Conservation (phyloP, 495 filamentous ascomycete species). For the Staphylotrichum tortipilum region DNA sequence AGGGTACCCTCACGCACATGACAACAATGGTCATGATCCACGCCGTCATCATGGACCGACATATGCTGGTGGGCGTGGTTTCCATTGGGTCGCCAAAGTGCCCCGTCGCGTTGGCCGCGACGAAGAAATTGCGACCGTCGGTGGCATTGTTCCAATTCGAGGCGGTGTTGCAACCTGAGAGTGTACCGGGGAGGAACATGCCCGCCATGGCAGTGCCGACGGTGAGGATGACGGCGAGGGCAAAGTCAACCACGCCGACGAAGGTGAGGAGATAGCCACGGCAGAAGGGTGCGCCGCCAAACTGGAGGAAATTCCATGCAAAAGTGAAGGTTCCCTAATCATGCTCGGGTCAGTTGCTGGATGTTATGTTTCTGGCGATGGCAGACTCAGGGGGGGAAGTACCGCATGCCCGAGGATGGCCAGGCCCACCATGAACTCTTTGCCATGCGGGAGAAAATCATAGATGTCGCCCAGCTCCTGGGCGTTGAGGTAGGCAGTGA, state of each 20-base stretch:
- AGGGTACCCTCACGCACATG: not conserved
- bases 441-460: not conserved
- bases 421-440: not conserved
- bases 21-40: not conserved
- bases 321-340: not conserved
- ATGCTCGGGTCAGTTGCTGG: too few relatives aligned
- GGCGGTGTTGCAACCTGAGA: not conserved
- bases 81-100: not conserved
- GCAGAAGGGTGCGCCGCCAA: not conserved
- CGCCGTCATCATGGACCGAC: not conserved
- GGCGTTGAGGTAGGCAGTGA: not conserved
- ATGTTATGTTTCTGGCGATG: too few relatives aligned
- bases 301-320: conserved; percentile 3
- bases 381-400: not conserved
- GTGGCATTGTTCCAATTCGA: conserved; percentile 2
- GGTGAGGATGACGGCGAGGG: not conserved
- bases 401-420: not conserved
- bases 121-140: conserved; percentile 7
- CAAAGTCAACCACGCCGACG: not conserved
- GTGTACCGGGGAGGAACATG: not conserved
- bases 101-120: not conserved
- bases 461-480: not conserved
- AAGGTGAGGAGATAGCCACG: not conserved
- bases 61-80: too few relatives aligned
- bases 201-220: not conserved